phyloP scores from a whole-genome alignment of 495 filamentous ascomycete species.

The Penicillium goetzii region DNA sequence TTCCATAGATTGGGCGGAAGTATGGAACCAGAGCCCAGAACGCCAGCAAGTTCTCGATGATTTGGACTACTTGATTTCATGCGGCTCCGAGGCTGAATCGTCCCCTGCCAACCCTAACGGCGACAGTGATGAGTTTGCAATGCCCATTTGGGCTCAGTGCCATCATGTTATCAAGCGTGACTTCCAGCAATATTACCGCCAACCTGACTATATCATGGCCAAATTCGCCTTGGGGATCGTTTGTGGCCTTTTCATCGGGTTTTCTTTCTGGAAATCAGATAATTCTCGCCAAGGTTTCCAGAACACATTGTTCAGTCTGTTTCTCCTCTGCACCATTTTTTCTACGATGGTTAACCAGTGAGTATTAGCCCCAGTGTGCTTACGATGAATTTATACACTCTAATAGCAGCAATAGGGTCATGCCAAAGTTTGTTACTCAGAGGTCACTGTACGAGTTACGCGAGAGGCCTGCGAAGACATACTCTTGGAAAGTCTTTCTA shows the following conservation, averaged over 20 bases:
- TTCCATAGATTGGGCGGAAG: background rate
- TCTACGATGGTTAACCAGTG: background rate
- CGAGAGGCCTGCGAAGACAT: background rate
- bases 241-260: background rate
- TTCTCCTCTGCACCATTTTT: background rate
- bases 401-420: background rate
- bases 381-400: background rate
- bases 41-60: background rate
- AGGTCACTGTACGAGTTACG: background rate
- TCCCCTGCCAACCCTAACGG: background rate
- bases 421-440: background rate
- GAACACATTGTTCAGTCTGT: background rate
- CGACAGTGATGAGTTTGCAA: background rate
- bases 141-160: background rate
- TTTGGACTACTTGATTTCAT: background rate
- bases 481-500: background rate
- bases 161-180: background rate
- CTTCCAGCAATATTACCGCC: background rate
- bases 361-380: background rate
- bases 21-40: background rate
- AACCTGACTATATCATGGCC: background rate
- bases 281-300: background rate
- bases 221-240: background rate
- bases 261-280: background rate
- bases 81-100: background rate